These are phyloP conservation scores for Entomortierella lignicola DNA, from an alignment of 192 early-diverging fungal species.

Conservation along the genomic window DNA sequence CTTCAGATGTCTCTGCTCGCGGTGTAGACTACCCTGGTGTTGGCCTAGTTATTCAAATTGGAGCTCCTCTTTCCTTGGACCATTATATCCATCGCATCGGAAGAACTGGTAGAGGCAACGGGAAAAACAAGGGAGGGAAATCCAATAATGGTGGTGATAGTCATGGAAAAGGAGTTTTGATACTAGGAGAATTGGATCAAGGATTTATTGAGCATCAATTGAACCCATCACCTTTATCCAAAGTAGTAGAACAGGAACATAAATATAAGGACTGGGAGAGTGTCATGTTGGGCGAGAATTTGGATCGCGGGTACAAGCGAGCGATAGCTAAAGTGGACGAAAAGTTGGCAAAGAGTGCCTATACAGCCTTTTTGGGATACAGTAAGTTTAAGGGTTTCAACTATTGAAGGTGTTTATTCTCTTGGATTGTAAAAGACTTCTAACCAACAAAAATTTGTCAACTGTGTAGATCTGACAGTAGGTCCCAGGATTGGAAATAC, in stretches of 20 bases:
- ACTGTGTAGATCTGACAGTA: constrained; percentile 37
- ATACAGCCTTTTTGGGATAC: constrained; percentile 48
- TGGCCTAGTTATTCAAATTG: constrained; percentile 88
- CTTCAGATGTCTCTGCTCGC: constrained; percentile 95
- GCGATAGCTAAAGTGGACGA: constrained; percentile 41
- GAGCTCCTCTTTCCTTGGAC: constrained; percentile 80
- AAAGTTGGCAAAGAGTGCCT: constrained; percentile 49
- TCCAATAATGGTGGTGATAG: neutral
- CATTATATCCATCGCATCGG: constrained; percentile 98
- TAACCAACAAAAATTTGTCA: too few relatives aligned
- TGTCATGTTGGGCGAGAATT: constrained; percentile 47
- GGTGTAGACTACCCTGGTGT: constrained; percentile 98
- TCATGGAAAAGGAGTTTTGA: constrained; percentile 38
- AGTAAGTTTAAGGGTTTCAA: constrained; percentile 38
- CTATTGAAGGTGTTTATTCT: neutral
- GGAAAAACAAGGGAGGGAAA: constrained; percentile 68
- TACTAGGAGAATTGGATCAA: constrained; percentile 44
- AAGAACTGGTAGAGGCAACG: constrained; percentile 92
- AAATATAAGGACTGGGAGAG: constrained; percentile 51
- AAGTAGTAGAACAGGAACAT: constrained; percentile 27
- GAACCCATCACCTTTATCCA: constrained; percentile 25
- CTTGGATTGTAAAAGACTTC: too few relatives aligned
- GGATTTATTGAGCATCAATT: constrained; percentile 53
- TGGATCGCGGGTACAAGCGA: constrained; percentile 42
- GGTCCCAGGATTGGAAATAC: constrained; percentile 49